These are phyloP conservation scores for Penicillium palitans DNA, from an alignment of 2,329 filamentous ascomycete species.

Conservation along the genomic window DNA sequence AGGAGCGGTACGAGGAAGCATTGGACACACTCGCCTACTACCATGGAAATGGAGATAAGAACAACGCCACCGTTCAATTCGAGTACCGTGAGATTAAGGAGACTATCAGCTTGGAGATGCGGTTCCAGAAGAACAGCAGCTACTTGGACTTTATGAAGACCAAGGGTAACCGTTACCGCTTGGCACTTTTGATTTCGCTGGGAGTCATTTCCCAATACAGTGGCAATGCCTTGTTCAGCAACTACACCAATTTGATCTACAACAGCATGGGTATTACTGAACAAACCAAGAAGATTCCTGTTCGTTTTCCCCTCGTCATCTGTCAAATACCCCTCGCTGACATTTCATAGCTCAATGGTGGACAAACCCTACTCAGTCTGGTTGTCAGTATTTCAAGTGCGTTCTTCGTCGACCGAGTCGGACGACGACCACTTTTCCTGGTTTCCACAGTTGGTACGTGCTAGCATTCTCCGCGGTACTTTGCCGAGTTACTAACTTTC, in stretches of 20 bases:
- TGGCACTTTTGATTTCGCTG: slow-evolving; percentile 62
- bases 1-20: slow-evolving; percentile 64
- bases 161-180: slow-evolving; percentile 63
- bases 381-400: slow-evolving; percentile 59
- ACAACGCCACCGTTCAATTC: slow-evolving; percentile 63
- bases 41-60: slow-evolving; percentile 61
- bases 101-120: slow-evolving; percentile 60
- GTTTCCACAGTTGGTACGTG: slow-evolving; percentile 35
- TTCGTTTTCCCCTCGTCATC: slow-evolving; percentile 29
- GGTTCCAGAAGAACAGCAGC: slow-evolving; percentile 50
- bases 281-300: slow-evolving; percentile 58
- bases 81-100: slow-evolving; percentile 67
- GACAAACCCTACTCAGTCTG: slow-evolving; percentile 62
- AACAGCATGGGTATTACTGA: slow-evolving; percentile 60
- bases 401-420: slow-evolving; percentile 56
- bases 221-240: slow-evolving; percentile 66
- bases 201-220: slow-evolving; percentile 69
- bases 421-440: slow-evolving; percentile 59
- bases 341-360: slow-evolving; percentile 49
- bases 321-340: slow-evolving; percentile 16
- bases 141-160: slow-evolving; percentile 65
- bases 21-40: slow-evolving; percentile 62
- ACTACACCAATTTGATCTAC: slow-evolving; percentile 66
- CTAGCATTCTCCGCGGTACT: rapidly evolving
- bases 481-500: background rate